phyloP scores from a whole-genome alignment of 768 basidiomycete species.

The Pleurotus platypus region DNA sequence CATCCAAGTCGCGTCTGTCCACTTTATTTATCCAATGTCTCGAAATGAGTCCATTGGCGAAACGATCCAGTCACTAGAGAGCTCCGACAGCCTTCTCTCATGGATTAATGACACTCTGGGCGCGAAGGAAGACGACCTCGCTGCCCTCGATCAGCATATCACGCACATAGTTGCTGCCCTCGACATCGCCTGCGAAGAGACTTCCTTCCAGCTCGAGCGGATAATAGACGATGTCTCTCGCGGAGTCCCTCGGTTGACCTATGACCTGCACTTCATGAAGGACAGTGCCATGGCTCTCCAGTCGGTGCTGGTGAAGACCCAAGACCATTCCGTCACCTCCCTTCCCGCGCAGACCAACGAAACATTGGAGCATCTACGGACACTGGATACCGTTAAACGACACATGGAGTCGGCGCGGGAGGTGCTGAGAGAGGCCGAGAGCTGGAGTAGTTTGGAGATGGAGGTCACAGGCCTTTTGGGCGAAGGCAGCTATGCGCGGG shows the following conservation, averaged over 20 bases:
- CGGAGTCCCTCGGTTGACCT: slow-evolving; percentile 84
- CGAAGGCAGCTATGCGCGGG: slow-evolving; percentile 79
- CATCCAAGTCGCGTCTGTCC: neutral
- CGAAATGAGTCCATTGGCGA: slow-evolving; percentile 31
- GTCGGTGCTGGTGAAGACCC: slow-evolving; percentile 57
- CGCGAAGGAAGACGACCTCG: slow-evolving; percentile 34
- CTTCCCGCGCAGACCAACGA: slow-evolving; percentile 55
- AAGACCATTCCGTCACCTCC: slow-evolving; percentile 47
- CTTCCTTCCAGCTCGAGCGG: slow-evolving; percentile 80
- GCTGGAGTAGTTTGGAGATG: slow-evolving; percentile 92
- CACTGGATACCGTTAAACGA: slow-evolving; percentile 78
- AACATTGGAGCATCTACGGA: slow-evolving; percentile 73
- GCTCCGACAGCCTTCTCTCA: slow-evolving; percentile 56
- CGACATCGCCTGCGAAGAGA: slow-evolving; percentile 86
- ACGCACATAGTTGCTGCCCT: slow-evolving; percentile 74
- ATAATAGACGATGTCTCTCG: slow-evolving; percentile 92
- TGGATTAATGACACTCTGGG: slow-evolving; percentile 71
- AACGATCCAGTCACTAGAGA: slow-evolving; percentile 51
- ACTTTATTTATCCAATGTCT: neutral
- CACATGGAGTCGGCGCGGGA: slow-evolving; percentile 89
- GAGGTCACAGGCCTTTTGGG: slow-evolving; percentile 85
- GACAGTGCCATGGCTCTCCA: slow-evolving; percentile 84
- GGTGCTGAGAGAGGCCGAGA: slow-evolving; percentile 91
- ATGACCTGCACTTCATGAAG: slow-evolving; percentile 96
- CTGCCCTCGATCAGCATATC: slow-evolving; percentile 68